Evolutionary conservation across 2,329 filamentous ascomycete genomes (phyloP), one percentile per base, ranked within the genome.

Genomic region (Diaporthe velutina): DNA sequence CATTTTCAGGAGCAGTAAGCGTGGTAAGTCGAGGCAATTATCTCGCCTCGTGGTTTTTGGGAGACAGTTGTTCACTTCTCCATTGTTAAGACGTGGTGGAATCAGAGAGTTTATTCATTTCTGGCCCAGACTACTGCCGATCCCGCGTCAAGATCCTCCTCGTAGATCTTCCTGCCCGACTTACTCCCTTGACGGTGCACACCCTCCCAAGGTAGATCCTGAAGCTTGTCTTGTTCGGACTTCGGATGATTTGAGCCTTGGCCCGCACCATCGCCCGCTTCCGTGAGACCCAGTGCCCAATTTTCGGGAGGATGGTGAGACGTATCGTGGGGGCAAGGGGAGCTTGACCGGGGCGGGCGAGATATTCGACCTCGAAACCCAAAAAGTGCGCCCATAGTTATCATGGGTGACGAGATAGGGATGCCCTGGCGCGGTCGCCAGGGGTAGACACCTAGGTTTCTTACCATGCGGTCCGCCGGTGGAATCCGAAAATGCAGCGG

Each of bases 141-240:
- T 67, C 45, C 30, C 15, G 64, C 28, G n/a, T 52, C 64, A 38
- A 67, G 42, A 52, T 66, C 40, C 48, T 66, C 28, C 40, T 66
- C 9, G 2, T 3, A 40, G 57, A 61, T 42, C n/a, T 60, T 61
- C 17, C 19, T 22, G 38, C 15, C 40, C 4, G 19, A 17, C 38
- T 19, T 52, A 30, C 22, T 25, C 45, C n/a, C 30, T 28, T 28
- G n/a, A 40, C 64, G n/a, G 45, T 2, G 30, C 42, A 52, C 30
- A 19, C 8, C 30, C 30, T 38, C 45, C 64, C 22, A 54, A 40
- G 64, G 64, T 54, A 52, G 64, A 68, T 68, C 48, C 45, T 40
- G 64, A 68, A 40, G 64, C 64, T 68, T 68, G 64, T 68, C 22
- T 54, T 68, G 64, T 35, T 7, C 48, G 45, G 64, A 67, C 64